phyloP scores from a whole-genome alignment of 495 filamentous ascomycete species.

The Pseudomonodictys pantanalensis region DNA sequence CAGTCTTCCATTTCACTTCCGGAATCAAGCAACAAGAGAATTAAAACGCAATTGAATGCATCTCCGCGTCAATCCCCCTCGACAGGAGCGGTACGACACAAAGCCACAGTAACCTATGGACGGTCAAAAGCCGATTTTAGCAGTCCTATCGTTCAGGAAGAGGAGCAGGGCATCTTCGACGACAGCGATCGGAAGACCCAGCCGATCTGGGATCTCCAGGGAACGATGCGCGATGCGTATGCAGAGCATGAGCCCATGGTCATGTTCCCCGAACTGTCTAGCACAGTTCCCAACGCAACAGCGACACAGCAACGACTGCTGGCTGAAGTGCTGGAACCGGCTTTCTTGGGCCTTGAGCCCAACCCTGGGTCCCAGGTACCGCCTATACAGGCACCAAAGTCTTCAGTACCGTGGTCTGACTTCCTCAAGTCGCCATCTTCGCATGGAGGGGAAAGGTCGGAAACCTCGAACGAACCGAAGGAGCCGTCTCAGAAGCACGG shows the following conservation, averaged over 20 bases:
- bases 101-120: slow-evolving; percentile 1
- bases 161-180: too few species aligned
- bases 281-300: slow-evolving; percentile 33
- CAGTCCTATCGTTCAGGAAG: not conserved
- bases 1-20: not conserved
- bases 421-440: slow-evolving; percentile 20
- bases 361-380: not conserved
- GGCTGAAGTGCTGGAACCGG: slow-evolving; percentile 21
- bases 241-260: slow-evolving; percentile 25
- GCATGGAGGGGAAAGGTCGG: not conserved
- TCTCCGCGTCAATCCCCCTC: not conserved
- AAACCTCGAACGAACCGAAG: not conserved
- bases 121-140: slow-evolving; percentile 9
- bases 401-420: slow-evolving; percentile 34
- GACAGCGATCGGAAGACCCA: not conserved
- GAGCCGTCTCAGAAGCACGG: not conserved
- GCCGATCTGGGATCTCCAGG: slow-evolving; percentile 12
- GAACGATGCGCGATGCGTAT: slow-evolving; percentile 18
- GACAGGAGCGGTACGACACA: not conserved
- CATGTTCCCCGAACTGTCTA: slow-evolving; percentile 30
- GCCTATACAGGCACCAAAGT: slow-evolving; percentile 20
- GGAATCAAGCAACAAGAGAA: slow-evolving; percentile 12
- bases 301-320: slow-evolving; percentile 32
- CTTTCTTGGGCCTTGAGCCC: slow-evolving; percentile 11
- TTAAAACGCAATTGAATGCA: slow-evolving; percentile 8